Percentiles rank a stretch among this genome's conserved stretches.
Conservation (phyloP, 805 yeast species). For the Pichia scutulata region DNA sequence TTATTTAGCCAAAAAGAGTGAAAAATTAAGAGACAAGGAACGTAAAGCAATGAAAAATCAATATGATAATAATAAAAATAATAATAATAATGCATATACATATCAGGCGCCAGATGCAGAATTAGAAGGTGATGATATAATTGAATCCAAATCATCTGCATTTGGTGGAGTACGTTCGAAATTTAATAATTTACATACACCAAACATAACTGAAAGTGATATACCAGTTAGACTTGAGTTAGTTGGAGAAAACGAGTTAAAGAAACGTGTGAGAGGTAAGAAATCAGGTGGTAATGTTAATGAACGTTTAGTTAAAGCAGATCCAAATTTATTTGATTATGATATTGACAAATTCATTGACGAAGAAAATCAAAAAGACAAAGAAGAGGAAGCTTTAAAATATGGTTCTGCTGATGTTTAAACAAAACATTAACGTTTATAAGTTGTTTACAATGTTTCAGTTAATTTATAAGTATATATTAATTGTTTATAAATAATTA, state of each 20-base stretch:
- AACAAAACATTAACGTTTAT: too few relatives aligned
- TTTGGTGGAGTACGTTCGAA: constrained; percentile 19
- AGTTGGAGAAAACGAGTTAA: constrained; percentile 14
- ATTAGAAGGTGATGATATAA: constrained; percentile 4
- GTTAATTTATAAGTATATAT: neutral
- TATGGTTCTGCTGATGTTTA: constrained; percentile 6
- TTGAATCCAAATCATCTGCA: constrained; percentile 9
- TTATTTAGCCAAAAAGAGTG: constrained; percentile 7
- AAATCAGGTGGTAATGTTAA: neutral
- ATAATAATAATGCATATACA: constrained; percentile 6
- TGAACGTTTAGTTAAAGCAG: constrained; percentile 14
- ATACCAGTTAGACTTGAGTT: constrained; percentile 24
- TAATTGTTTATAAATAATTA: neutral
- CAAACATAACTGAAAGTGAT: constrained; percentile 21
- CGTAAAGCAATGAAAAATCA: constrained; percentile 2
- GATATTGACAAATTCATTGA: constrained; percentile 40
- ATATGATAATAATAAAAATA: neutral
- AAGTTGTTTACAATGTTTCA: neutral
- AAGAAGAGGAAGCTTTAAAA: neutral
- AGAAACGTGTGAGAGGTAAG: constrained; percentile 12
- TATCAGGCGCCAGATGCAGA: constrained; percentile 29
- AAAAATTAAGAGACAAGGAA: constrained; percentile 11
- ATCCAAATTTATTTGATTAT: constrained; percentile 40
- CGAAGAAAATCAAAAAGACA: constrained; percentile 24
- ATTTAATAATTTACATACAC: constrained; percentile 12